phyloP scores from a whole-genome alignment of 2,329 filamentous ascomycete genomes.

The Cladosporium sp. region DNA sequence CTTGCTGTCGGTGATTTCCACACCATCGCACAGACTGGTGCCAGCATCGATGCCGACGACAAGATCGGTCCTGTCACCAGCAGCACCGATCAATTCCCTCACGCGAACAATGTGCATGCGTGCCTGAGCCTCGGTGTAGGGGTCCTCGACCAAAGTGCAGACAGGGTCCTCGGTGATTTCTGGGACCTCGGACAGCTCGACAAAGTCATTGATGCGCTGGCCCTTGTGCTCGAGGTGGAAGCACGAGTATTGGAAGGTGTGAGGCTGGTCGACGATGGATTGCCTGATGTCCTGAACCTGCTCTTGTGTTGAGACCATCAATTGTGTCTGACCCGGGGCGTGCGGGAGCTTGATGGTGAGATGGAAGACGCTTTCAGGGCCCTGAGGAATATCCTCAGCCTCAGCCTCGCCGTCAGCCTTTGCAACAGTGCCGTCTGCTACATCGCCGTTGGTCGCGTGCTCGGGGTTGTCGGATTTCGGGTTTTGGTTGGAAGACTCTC shows the following conservation, averaged over 20 bases:
- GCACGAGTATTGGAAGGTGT: constrained; percentile 95
- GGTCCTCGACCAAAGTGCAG: constrained; percentile 80
- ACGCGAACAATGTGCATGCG: constrained; percentile 90
- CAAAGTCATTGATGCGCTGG: constrained; percentile 88
- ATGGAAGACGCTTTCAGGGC: constrained; percentile 52
- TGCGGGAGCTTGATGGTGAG: constrained; percentile 80
- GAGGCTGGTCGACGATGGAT: constrained; percentile 88
- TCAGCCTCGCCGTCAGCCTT: constrained; percentile 17
- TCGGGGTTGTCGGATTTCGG: not conserved
- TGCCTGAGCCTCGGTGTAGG: constrained; percentile 98
- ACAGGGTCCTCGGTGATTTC: constrained; percentile 74
- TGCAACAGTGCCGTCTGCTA: constrained; percentile 5
- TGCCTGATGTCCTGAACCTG: constrained; percentile 97
- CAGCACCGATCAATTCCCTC: constrained; percentile 87
- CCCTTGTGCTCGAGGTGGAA: constrained; percentile 95
- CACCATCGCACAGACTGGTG: constrained; percentile 78
- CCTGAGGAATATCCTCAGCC: constrained; percentile 16
- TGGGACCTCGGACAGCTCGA: constrained; percentile 84
- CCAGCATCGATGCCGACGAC: constrained; percentile 84
- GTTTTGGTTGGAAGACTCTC: constrained; percentile 3
- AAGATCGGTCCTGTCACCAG: constrained; percentile 81
- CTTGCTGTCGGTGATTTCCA: constrained; percentile 39
- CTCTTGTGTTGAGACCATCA: constrained; percentile 84
- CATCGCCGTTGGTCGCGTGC: constrained; percentile 12
- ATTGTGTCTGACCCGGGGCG: constrained; percentile 71